phyloP scores from a whole-genome alignment of 768 basidiomycete genomes.

The Suillus clintonianus region DNA sequence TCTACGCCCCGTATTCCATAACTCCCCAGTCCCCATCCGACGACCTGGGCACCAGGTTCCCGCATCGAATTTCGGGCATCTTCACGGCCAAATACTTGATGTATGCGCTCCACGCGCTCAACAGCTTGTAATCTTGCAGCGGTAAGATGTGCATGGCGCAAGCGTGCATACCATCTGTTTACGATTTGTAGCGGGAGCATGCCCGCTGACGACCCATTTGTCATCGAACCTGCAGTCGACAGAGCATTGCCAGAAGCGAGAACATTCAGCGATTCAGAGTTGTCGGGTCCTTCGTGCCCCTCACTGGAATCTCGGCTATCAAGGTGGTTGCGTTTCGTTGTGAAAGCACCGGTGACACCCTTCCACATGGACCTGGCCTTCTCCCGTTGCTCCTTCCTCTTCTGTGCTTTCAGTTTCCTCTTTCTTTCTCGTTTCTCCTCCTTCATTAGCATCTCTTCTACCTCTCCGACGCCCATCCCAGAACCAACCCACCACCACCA shows the following conservation, averaged over 20 bases:
- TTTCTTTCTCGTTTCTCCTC: slow-evolving; percentile 58
- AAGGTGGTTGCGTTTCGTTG: slow-evolving; percentile 7
- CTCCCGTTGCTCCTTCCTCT: slow-evolving; percentile 49
- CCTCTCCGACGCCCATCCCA: slow-evolving; percentile 75
- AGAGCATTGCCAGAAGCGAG: slow-evolving; percentile 4
- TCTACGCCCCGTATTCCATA: slow-evolving; percentile 49
- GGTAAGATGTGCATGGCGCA: slow-evolving; percentile 69
- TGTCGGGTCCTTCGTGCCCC: neutral
- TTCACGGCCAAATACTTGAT: slow-evolving; percentile 54
- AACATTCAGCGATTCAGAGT: slow-evolving; percentile 12
- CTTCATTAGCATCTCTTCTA: slow-evolving; percentile 60
- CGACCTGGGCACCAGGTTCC: slow-evolving; percentile 29
- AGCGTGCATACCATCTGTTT: slow-evolving; percentile 55
- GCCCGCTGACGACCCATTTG: neutral
- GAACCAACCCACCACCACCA: slow-evolving; percentile 99
- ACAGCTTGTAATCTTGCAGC: slow-evolving; percentile 73
- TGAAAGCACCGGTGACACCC: slow-evolving; percentile 56
- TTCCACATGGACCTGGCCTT: slow-evolving; percentile 59
- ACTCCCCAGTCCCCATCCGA: slow-evolving; percentile 77
- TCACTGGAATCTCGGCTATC: neutral
- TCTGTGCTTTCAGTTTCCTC: slow-evolving; percentile 47
- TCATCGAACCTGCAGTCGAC: neutral
- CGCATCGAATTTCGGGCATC: slow-evolving; percentile 21
- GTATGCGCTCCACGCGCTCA: slow-evolving; percentile 65
- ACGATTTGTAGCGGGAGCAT: slow-evolving; percentile 32